Evolutionary conservation across 257 asterid genomes (phyloP).

Genomic region (Plectranthus barbatus): DNA sequence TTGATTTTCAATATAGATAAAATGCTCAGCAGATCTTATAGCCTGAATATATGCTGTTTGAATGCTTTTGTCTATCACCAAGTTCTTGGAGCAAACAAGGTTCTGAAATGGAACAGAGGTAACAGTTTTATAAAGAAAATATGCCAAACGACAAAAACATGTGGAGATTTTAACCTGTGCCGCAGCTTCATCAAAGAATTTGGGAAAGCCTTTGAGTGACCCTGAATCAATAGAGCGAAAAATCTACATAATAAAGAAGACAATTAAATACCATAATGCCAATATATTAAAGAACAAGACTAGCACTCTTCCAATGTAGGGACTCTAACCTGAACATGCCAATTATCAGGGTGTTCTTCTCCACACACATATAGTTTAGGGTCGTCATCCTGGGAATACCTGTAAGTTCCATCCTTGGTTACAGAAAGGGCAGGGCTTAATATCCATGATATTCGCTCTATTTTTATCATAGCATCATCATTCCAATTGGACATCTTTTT

Average conservation of each 20-base stretch:
- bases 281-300: conserved; percentile 15
- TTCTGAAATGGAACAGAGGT: conserved; percentile 33
- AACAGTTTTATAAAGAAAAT: conserved; percentile 1
- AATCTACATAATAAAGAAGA: conserved; percentile 38
- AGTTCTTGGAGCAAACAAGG: conserved; percentile 57
- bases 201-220: conserved; percentile 76
- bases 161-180: conserved; percentile 39
- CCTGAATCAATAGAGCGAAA: conserved; percentile 96
- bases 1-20: conserved; percentile 82
- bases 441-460: conserved; percentile 95
- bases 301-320: conserved; percentile 10
- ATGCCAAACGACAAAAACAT: conserved; percentile 1
- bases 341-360: conserved; percentile 60
- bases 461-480: conserved; percentile 88
- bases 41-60: conserved; percentile 86
- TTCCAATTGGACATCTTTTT: conserved; percentile 61
- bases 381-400: conserved; percentile 44
- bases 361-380: conserved; percentile 47
- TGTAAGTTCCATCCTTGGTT: conserved; percentile 41
- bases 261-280: conserved; percentile 4
- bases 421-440: conserved; percentile 55
- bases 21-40: conserved; percentile 86
- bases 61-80: conserved; percentile 77
- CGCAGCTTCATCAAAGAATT: conserved; percentile 40
- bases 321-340: conserved; percentile 82